Evolutionary conservation across 2,329 filamentous ascomycete species (phyloP), one percentile per base, ranked within the genome.

Genomic region (Chaetomium sp.): DNA sequence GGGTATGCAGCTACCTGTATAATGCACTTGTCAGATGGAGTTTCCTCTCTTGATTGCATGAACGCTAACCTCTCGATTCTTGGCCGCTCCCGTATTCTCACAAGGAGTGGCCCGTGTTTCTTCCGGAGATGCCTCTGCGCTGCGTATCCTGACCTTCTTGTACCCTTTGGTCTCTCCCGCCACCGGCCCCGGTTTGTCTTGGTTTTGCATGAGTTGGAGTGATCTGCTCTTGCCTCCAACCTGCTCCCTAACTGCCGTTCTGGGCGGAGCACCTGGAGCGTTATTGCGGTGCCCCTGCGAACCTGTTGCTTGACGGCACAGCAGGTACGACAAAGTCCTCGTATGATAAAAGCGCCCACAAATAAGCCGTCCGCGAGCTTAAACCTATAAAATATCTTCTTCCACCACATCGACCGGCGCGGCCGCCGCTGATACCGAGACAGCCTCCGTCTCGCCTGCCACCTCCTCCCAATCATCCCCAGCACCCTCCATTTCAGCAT

Each of bases 401-500:
- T 65, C 67, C 13, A 63, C 63, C 25, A 57, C 57, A 8, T 50
- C 16, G n/a, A 47, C 51, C 25, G 54, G 45, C 19, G 35, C 12
- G 12, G 62, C 21, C 12, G 45, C 57, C 7, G 35, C 19, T 27
- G 51, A 23, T 12, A 27, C 33, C 19, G 51, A n/a, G 19, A 49
- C 12, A 4, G 62, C 23, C 45, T 27, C 53, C 12, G 16, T 55
- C 8, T 4, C 27, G 0, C 13, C 21, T 7, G 10, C 16, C 4
- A 7, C 10, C n/a, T 6, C 25, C 6, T 56, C 51, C 27, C 19
- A 56, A 25, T 5, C 55, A 21, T 53, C 55, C 16, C 64, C 70
- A 4, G 68, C 72, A 1, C 66, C 75, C 13, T 74, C 74, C 74
- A 77, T 77, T 38, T 78, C 74, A 57, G 76, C 77, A 54, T 78